These are phyloP conservation scores for Daldinia vernicosa DNA, from an alignment of 495 filamentous ascomycete genomes.

Conservation along the genomic window DNA sequence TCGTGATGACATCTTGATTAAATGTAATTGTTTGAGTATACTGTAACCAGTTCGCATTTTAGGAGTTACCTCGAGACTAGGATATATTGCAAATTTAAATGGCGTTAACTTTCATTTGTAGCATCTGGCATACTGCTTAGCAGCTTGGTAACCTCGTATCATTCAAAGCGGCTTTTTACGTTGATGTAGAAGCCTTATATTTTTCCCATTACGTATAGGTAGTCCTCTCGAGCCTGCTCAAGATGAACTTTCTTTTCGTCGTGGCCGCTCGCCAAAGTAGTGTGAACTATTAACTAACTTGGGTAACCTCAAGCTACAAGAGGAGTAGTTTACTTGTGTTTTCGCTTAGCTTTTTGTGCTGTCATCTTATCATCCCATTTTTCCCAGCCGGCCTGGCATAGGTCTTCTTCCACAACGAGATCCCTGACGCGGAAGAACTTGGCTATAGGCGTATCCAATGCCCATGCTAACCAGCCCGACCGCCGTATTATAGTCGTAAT, in stretches of 20 bases:
- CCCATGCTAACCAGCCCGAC: constrained; percentile 71
- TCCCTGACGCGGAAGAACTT: constrained; percentile 77
- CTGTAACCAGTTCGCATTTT: not conserved
- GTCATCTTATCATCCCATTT: constrained; percentile 75
- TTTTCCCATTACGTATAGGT: not conserved
- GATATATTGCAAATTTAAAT: not conserved
- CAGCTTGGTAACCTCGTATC: not conserved
- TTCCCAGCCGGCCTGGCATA: constrained; percentile 92
- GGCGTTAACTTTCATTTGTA: not conserved
- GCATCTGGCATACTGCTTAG: not conserved
- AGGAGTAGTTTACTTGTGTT: constrained; percentile 22
- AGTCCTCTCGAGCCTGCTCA: not conserved
- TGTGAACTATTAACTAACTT: not conserved
- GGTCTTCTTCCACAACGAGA: constrained; percentile 87
- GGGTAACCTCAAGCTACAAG: not conserved
- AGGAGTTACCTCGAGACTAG: not conserved
- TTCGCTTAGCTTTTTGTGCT: constrained; percentile 35
- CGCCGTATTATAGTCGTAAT: constrained; percentile 70
- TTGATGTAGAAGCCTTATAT: not conserved
- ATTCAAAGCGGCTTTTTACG: not conserved
- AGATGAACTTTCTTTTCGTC: not conserved
- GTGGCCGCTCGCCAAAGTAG: not conserved
- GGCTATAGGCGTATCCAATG: constrained; percentile 70
- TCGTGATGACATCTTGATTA: constrained; percentile 52
- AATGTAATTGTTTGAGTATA: not conserved